Evolutionary conservation across 768 basidiomycete genomes (phyloP).

Genomic region (Rhodosporidiobolus odoratus): DNA sequence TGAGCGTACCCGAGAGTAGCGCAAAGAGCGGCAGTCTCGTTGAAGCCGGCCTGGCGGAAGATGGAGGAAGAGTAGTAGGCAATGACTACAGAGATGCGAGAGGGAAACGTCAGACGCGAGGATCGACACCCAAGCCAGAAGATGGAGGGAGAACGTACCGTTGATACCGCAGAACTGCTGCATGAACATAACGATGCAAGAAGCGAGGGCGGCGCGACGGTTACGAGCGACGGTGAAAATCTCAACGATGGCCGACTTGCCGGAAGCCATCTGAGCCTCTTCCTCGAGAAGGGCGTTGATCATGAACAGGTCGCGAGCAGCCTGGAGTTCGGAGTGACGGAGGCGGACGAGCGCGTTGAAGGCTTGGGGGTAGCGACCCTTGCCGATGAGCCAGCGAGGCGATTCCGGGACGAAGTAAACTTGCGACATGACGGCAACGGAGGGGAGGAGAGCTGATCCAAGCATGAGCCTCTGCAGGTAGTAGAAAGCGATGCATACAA

Average conservation of each 20-base stretch:
- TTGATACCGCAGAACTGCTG: slow-evolving; percentile 46
- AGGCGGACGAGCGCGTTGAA: slow-evolving; percentile 41
- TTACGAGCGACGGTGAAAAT: slow-evolving; percentile 49
- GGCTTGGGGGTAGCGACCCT: slow-evolving; percentile 46
- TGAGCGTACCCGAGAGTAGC: slow-evolving; percentile 20
- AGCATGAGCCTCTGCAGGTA: too few relatives aligned
- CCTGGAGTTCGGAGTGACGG: slow-evolving; percentile 47
- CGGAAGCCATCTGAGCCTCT: slow-evolving; percentile 41
- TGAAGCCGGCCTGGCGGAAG: slow-evolving; percentile 24
- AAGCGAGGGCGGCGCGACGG: slow-evolving; percentile 48
- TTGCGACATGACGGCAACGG: slow-evolving; percentile 38
- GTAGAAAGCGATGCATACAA: slow-evolving; percentile 18
- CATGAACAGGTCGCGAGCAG: slow-evolving; percentile 51
- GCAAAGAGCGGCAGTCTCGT: slow-evolving; percentile 22
- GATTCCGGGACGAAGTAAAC: slow-evolving; percentile 56
- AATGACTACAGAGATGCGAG: slow-evolving; percentile 31
- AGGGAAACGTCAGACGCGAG: slow-evolving; percentile 2
- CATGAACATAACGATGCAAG: slow-evolving; percentile 47
- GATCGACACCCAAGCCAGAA: not conserved
- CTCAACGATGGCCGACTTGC: slow-evolving; percentile 47
- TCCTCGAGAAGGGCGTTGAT: slow-evolving; percentile 49
- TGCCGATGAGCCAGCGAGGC: slow-evolving; percentile 35
- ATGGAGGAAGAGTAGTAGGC: slow-evolving; percentile 39
- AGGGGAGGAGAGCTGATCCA: slow-evolving; percentile 47
- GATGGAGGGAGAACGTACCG: not conserved